Base-by-base conservation (phyloP, 306 rosid species). In the Alnus glutinosa region DNA sequence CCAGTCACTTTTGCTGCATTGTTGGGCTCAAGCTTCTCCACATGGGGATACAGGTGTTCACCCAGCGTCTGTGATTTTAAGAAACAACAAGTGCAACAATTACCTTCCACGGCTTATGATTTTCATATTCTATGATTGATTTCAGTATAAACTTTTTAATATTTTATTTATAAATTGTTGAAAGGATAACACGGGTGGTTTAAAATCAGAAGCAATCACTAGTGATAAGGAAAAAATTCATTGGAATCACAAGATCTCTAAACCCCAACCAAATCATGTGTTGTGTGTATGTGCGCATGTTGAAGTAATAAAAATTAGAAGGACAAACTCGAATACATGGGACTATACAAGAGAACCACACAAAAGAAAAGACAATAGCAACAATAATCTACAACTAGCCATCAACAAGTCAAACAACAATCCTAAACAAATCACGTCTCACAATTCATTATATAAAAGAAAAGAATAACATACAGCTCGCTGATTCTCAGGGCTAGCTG, bases 1-100 rank as follows among this genome's bases (percentile, higher is more conserved):
- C 98, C 97, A 0, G 97, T 94, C 75, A 94, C 97, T 90, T 92
- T 94, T 12, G 94, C 92, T 0, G 97, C 75, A 54, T 84, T 79
- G 23, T 78, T 85, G 13, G 85, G 87, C 57, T 93, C 89, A 61
- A 94, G 86, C 4, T 82, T 90, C 28, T 88, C 89, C 68, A 94
- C 98, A 0, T 92, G 93, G 2, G 98, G 98, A 87, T 88, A 94
- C 42, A 94, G 73, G 55, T 92, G 92, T 75, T 92, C 98, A 55
- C 97, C 98, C 39, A 94, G 83, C 92, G 91, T 89, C 98, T 94
- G 91, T 75, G 63, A 70, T 76, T 77, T 55, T 37, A 79, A 39
- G 48, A n/a, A 55, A 71, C 62, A 67, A 39, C 4, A n/a, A 30
- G 76, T 30, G 37, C 47, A 52, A 59, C 55, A 57, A 64, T 83